Percentiles rank a stretch among this genome's conserved stretches.
These are phyloP conservation scores for Neurospora tetraspora DNA, from an alignment of 495 filamentous ascomycete species.

Conservation along the genomic window DNA sequence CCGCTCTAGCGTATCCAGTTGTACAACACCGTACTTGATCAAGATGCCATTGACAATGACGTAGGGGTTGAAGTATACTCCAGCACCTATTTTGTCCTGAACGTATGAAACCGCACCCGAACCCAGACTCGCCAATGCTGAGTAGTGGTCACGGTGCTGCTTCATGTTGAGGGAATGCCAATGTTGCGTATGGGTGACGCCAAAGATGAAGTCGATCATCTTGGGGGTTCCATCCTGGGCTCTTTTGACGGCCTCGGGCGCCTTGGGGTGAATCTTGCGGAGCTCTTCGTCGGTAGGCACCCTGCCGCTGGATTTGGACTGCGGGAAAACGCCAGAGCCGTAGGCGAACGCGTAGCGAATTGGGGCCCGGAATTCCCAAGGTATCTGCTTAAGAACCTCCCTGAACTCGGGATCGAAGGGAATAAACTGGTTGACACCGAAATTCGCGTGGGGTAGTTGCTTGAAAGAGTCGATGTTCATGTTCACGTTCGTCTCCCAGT, in stretches of 20 bases:
- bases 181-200: constrained; percentile 88
- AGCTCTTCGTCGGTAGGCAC: constrained; percentile 40
- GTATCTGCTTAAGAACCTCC: constrained; percentile 72
- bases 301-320: constrained; percentile 43
- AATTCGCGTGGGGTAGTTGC: constrained; percentile 78
- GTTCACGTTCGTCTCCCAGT: constrained; percentile 77
- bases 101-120: constrained; percentile 72
- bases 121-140: constrained; percentile 70
- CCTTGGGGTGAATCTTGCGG: constrained; percentile 60
- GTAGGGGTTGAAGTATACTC: constrained; percentile 96
- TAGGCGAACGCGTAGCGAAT: constrained; percentile 96
- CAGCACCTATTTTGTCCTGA: constrained; percentile 82
- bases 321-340: constrained; percentile 91
- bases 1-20: constrained; percentile 72
- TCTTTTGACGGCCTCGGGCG: constrained; percentile 63
- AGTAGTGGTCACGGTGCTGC: constrained; percentile 90
- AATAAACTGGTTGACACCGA: constrained; percentile 93
- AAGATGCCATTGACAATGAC: constrained; percentile 90
- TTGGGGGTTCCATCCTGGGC: constrained; percentile 80
- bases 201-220: constrained; percentile 98
- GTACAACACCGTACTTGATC: constrained; percentile 97
- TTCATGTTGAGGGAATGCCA: constrained; percentile 89
- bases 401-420: constrained; percentile 90
- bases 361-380: constrained; percentile 88
- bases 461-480: constrained; percentile 67